Evolutionary conservation across 106 monocot species (phyloP).

Genomic region (Gastrodia elata): DNA sequence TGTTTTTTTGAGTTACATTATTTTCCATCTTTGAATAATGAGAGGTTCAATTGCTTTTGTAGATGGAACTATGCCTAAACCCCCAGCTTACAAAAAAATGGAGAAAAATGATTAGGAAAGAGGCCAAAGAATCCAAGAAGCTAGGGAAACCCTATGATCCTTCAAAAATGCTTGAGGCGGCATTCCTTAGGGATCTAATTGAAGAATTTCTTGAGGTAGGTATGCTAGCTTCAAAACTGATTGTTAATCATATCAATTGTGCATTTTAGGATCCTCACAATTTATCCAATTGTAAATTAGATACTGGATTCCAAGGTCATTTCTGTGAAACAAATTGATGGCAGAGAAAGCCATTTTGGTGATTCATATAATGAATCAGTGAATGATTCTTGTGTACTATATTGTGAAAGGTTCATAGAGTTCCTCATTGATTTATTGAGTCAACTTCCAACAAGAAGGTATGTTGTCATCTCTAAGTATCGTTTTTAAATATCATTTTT

Average conservation of each 20-base stretch:
- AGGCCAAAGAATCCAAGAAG: constrained; percentile 75
- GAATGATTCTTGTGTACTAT: constrained; percentile 78
- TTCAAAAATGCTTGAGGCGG: constrained; percentile 60
- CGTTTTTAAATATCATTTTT: background rate
- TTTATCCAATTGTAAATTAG: constrained; percentile 23
- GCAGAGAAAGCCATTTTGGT: constrained; percentile 18
- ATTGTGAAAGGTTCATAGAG: constrained; percentile 97
- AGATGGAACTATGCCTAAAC: constrained; percentile 94
- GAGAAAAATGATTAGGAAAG: constrained; percentile 84
- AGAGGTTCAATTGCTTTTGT: constrained; percentile 10
- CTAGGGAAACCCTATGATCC: constrained; percentile 47
- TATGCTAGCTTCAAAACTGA: constrained; percentile 1
- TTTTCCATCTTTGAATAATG: background rate
- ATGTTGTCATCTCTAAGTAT: constrained; percentile 4
- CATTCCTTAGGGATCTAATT: constrained; percentile 73
- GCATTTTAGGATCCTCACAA: background rate
- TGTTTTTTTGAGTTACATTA: background rate
- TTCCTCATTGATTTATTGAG: constrained; percentile 96
- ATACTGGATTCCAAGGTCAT: constrained; percentile 85
- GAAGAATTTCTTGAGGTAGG: constrained; percentile 91
- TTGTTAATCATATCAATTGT: constrained; percentile 1
- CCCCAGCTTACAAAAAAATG: constrained; percentile 92
- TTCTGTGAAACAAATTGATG: constrained; percentile 22
- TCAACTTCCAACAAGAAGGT: constrained; percentile 95
- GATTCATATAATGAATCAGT: constrained; percentile 40